Evolutionary conservation across 164 flowering plant species (phyloP).

Genomic region (Umbilicus rupestris): DNA sequence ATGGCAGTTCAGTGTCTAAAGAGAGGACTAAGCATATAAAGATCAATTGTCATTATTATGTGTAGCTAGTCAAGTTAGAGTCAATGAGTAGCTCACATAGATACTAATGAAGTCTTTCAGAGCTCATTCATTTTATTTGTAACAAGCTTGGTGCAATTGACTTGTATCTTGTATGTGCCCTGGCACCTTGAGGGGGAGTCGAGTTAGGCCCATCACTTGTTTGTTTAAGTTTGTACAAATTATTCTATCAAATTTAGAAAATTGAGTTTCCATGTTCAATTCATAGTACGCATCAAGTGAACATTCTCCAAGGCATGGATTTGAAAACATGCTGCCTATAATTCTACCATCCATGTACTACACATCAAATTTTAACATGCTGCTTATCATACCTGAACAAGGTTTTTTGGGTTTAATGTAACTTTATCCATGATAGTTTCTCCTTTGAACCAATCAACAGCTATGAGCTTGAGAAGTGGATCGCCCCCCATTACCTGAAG

Average conservation of each 20-base stretch:
- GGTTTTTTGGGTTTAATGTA: constrained; percentile 63
- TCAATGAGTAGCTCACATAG: too few relatives aligned
- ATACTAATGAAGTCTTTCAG: too few relatives aligned
- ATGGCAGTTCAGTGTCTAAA: background rate
- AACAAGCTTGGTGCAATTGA: background rate
- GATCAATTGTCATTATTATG: background rate
- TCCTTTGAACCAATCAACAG: constrained; percentile 89
- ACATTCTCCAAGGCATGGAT: too few relatives aligned
- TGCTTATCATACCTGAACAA: constrained; percentile 59
- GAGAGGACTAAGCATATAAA: background rate
- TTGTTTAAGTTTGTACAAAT: background rate
- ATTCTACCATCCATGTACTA: too few relatives aligned
- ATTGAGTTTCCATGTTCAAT: too few relatives aligned
- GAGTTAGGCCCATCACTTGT: background rate
- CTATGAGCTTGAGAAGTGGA: constrained; percentile 84
- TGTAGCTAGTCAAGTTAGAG: too few relatives aligned
- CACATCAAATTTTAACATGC: background rate
- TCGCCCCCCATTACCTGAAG: constrained; percentile 76
- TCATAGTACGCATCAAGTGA: too few relatives aligned
- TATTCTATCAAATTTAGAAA: background rate
- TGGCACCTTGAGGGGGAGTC: background rate
- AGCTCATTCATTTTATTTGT: too few relatives aligned
- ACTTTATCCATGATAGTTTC: constrained; percentile 38
- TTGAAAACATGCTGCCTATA: too few relatives aligned
- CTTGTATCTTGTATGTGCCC: too few relatives aligned